phyloP scores from a whole-genome alignment of 208 protist species.

The Phytomonas francai region DNA sequence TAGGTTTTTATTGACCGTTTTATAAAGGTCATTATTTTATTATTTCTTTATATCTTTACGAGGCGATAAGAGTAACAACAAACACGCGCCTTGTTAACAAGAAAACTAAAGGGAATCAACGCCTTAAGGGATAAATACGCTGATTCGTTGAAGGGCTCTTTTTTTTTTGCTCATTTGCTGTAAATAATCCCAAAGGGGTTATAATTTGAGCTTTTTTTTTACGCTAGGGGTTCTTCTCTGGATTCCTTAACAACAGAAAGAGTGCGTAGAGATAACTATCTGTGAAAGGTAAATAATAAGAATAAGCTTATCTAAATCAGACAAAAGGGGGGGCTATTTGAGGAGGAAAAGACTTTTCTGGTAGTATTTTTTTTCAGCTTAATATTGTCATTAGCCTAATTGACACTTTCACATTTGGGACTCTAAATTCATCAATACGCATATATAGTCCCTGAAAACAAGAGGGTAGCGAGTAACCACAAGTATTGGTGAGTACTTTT shows the following conservation, averaged over 20 bases:
- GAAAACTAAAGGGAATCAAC: background rate
- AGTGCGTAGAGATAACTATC: slow-evolving; percentile 2
- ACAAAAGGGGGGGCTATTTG: background rate
- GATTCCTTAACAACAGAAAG: background rate
- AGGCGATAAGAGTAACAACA: background rate
- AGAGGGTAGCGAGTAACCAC: background rate
- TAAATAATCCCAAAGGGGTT: background rate
- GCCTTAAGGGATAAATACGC: background rate
- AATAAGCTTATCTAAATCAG: background rate
- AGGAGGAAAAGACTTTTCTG: background rate
- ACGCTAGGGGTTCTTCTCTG: background rate
- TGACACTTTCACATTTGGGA: background rate
- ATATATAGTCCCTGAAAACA: background rate
- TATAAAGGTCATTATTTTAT: background rate
- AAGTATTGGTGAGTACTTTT: background rate
- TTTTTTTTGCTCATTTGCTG: background rate
- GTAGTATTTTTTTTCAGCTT: background rate
- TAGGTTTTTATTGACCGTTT: background rate
- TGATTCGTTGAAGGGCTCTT: background rate
- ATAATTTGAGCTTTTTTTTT: background rate
- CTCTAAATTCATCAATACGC: background rate
- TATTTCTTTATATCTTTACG: background rate
- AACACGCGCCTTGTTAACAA: background rate
- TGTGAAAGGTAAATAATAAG: background rate
- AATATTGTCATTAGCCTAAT: background rate